These are phyloP conservation scores for Neofusicoccum cordaticola DNA, from an alignment of 2,329 filamentous ascomycete genomes.

Conservation along the genomic window DNA sequence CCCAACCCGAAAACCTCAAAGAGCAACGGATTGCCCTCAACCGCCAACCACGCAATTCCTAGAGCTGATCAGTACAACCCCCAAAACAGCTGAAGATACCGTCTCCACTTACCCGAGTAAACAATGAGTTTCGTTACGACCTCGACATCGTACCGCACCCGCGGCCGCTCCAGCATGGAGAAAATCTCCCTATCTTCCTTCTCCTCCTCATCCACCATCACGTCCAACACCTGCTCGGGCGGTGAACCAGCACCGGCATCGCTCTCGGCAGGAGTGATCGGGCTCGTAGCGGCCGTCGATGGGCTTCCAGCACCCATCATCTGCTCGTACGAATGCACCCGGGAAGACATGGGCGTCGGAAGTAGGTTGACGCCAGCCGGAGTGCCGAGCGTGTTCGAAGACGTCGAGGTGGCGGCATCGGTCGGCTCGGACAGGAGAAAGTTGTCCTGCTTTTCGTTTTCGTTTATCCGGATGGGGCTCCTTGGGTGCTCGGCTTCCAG, in stretches of 20 bases:
- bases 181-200: constrained; percentile 67
- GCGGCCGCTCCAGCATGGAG: constrained; percentile 74
- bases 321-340: constrained; percentile 64
- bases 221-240: constrained; percentile 18
- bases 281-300: constrained; percentile 31
- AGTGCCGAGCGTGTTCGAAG: constrained; percentile 29
- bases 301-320: constrained; percentile 66
- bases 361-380: constrained; percentile 44
- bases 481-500: constrained; percentile 30
- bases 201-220: constrained; percentile 27
- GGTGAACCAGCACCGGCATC: constrained; percentile 24
- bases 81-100: no score
- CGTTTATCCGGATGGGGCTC: constrained; percentile 20
- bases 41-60: constrained; percentile 82
- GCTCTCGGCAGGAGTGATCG: constrained; percentile 11
- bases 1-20: constrained; percentile 62
- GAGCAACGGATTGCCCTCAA: constrained; percentile 69
- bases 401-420: constrained; percentile 24
- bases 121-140: constrained; percentile 96
- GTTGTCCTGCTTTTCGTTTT: constrained; percentile 13
- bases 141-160: constrained; percentile 96
- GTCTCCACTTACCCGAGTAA: constrained; percentile 69
- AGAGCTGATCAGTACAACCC: not conserved
- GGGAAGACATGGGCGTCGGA: constrained; percentile 45
- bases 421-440: constrained; percentile 19